Conservation (phyloP, 1,284 basidiomycete species). For the Cystobasidium sp. region DNA sequence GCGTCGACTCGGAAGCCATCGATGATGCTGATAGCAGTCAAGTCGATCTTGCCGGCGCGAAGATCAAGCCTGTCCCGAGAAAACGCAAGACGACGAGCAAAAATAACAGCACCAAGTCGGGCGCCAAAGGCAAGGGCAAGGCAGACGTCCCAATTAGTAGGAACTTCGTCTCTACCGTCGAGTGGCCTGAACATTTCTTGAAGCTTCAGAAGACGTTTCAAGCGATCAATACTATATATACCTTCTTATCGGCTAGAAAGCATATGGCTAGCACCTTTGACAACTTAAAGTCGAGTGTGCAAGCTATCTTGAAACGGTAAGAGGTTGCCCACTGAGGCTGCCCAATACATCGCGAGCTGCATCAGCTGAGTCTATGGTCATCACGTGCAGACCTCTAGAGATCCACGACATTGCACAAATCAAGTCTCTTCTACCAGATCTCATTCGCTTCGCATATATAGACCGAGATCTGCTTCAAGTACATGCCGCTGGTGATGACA, state of each 20-base stretch:
- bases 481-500: constrained; percentile 58
- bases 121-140: constrained; percentile 43
- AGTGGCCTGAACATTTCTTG: constrained; percentile 58
- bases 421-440: constrained; percentile 82
- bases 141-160: constrained; percentile 37
- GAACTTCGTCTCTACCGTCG: constrained; percentile 46
- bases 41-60: constrained; percentile 22
- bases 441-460: constrained; percentile 82
- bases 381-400: constrained; percentile 69
- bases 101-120: background rate
- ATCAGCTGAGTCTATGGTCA: background rate
- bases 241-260: constrained; percentile 81
- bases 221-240: constrained; percentile 85
- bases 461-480: constrained; percentile 69
- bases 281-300: constrained; percentile 74
- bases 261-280: constrained; percentile 80
- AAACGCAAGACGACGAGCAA: constrained; percentile 36
- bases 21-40: constrained; percentile 21
- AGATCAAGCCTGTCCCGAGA: constrained; percentile 29
- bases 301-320: constrained; percentile 73
- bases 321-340: background rate
- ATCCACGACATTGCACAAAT: constrained; percentile 78
- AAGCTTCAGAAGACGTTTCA: constrained; percentile 58
- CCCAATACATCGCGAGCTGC: constrained; percentile 44
- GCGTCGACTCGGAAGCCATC: constrained; percentile 40